A percentile compares a stretch with the other conserved stretches of the same genome.
Evolutionary conservation across 108 stramenopile genomes (phyloP).

Genomic region (Cyclostephanos tholiformis): DNA sequence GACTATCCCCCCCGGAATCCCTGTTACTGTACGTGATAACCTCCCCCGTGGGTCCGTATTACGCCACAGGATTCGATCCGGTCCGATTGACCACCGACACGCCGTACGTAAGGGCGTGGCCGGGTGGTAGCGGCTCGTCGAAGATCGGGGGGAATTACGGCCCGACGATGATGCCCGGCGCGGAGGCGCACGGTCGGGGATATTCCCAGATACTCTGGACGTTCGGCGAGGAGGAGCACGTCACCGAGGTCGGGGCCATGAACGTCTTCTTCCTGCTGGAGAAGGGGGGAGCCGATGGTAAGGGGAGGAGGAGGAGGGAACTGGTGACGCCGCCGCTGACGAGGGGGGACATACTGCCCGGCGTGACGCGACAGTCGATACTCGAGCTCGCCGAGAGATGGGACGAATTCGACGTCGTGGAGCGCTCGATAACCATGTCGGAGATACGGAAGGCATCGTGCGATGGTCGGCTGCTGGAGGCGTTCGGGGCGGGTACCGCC

Average conservation of each 20-base stretch:
- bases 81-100: slow-evolving; percentile 88
- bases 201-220: slow-evolving; percentile 94
- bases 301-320: slow-evolving; percentile 52
- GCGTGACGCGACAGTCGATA: slow-evolving; percentile 90
- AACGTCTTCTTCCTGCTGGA: slow-evolving; percentile 91
- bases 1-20: slow-evolving; percentile 68
- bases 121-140: slow-evolving; percentile 88
- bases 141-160: slow-evolving; percentile 98
- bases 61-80: slow-evolving; percentile 92
- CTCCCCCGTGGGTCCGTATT: slow-evolving; percentile 93
- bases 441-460: slow-evolving; percentile 79
- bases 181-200: slow-evolving; percentile 75
- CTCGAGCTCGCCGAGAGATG: slow-evolving; percentile 75
- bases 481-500: slow-evolving; percentile 97
- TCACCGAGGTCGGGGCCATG: slow-evolving; percentile 98
- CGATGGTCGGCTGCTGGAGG: slow-evolving; percentile 88
- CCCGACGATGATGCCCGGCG: slow-evolving; percentile 88
- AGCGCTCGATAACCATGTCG: slow-evolving; percentile 79
- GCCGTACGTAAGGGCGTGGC: slow-evolving; percentile 92
- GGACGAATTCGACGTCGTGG: slow-evolving; percentile 80
- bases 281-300: slow-evolving; percentile 62
- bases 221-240: slow-evolving; percentile 84
- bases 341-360: slow-evolving; percentile 93
- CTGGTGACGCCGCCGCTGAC: slow-evolving; percentile 93
- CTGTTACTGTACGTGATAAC: slow-evolving; percentile 84